These are phyloP conservation scores for Herpetomonas tarakana DNA, from an alignment of 208 protist species.

Conservation along the genomic window DNA sequence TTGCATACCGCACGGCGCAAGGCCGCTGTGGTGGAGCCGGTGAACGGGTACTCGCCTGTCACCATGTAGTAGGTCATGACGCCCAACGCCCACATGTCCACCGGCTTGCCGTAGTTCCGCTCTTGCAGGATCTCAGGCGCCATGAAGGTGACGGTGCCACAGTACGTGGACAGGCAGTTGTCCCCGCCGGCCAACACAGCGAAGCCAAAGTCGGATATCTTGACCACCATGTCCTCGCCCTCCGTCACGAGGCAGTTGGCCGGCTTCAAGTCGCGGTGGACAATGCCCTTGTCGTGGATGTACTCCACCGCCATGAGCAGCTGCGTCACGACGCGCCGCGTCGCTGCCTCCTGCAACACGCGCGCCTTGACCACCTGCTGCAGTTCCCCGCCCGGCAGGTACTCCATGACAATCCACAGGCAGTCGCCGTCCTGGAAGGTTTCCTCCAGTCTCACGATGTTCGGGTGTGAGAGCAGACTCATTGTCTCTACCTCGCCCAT, in stretches of 20 bases:
- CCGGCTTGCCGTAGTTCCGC: conserved; percentile 81
- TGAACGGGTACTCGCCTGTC: conserved; percentile 77
- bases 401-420: conserved; percentile 93
- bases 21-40: conserved; percentile 28
- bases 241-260: conserved; percentile 85
- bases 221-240: conserved; percentile 63
- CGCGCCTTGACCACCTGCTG: conserved; percentile 36
- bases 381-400: conserved; percentile 74
- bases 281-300: conserved; percentile 88
- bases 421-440: conserved; percentile 71
- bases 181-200: conserved; percentile 79
- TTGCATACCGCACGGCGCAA: conserved; percentile 45
- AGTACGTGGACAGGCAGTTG: conserved; percentile 78
- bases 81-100: conserved; percentile 92
- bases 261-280: conserved; percentile 92
- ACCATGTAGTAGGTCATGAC: conserved; percentile 88
- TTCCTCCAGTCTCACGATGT: conserved; percentile 89
- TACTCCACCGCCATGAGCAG: conserved; percentile 87
- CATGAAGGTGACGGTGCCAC: conserved; percentile 88
- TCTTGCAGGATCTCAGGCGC: conserved; percentile 87
- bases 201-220: conserved; percentile 92
- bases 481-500: conserved; percentile 92
- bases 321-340: conserved; percentile 68
- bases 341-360: conserved; percentile 42
- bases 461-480: conserved; percentile 85